Evolutionary conservation across 2,329 filamentous ascomycete species (phyloP), one percentile per base, ranked within the genome.

Genomic region (Exophiala mesophila): DNA sequence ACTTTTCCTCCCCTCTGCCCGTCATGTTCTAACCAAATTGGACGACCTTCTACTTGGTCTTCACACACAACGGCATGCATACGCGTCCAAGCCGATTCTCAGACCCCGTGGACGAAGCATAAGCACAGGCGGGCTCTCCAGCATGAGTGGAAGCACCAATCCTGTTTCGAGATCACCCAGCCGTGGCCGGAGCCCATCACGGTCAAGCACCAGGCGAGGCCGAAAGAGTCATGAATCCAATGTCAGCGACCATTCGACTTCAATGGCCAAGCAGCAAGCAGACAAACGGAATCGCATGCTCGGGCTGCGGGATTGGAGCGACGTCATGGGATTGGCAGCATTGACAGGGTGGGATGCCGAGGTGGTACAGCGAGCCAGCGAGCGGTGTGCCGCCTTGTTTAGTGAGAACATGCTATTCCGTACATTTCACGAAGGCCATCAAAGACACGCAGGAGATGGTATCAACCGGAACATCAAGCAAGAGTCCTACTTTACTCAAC

Each of bases 271-370:
- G 6, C 7, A 32, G 7, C 15, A 42, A 9, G 39, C 12, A 10
- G 15, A 17, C 4, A 26, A 40, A 13, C 12, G 37, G 33, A 20
- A 43, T 45, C 30, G 38, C 42, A 54, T 47, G 39, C 55, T 57
- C 24, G 58, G 59, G 19, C 66, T 79, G 9, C 76, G 85, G 16
- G 85, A 94, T 65, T 97, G 90, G 90, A 84, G 80, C 53, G 86
- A 94, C 53, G 76, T 96, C 1, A 66, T 96, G 19, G 85, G 85
- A 1, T 73, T 88, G 1, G 90, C 90, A 2, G 76, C 85, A 0
- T 66, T 94, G 36, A 77, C 77, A 2, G 87, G 85, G 0, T 89
- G 88, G 63, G 69, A 83, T 1, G 28, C 46, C 1, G 62, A 68
- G 1, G 83, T 80, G 1, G 64, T 96, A 9, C 75, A 80, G 39